Percentiles rank a stretch among this genome's conserved stretches.
These are phyloP conservation scores for Lojkania enalia DNA, from an alignment of 2,329 filamentous ascomycete genomes.

Conservation along the genomic window DNA sequence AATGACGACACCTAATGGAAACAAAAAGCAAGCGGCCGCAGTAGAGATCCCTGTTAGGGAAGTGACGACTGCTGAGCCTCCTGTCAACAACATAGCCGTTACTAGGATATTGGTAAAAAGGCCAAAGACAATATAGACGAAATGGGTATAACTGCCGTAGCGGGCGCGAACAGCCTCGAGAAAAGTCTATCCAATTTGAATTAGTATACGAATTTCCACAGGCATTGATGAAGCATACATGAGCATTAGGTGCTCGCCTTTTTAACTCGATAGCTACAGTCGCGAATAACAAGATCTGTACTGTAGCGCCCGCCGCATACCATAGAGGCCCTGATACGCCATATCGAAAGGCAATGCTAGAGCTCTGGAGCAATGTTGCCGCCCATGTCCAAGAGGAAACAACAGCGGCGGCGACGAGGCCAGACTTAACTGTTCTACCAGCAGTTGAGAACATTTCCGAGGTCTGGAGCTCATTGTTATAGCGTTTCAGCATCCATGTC, in stretches of 20 bases:
- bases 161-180: constrained; percentile 48
- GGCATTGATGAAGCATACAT: constrained; percentile 20
- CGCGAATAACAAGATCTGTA: constrained; percentile 51
- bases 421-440: constrained; percentile 49
- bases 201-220: too few relatives aligned
- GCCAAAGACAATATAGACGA: constrained; percentile 19
- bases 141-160: constrained; percentile 45
- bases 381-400: constrained; percentile 57
- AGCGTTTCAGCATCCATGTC: not conserved
- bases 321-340: constrained; percentile 38
- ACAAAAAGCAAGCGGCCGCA: constrained; percentile 50
- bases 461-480: not conserved
- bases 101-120: constrained; percentile 49
- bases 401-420: constrained; percentile 52
- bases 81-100: constrained; percentile 48
- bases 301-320: constrained; percentile 50
- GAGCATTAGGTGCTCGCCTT: constrained; percentile 15
- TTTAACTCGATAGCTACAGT: constrained; percentile 40
- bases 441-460: constrained; percentile 56
- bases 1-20: constrained; percentile 46
- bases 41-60: constrained; percentile 50
- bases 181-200: too few relatives aligned
- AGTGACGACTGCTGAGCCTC: constrained; percentile 50
- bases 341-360: constrained; percentile 35
- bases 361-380: constrained; percentile 44